Base-by-base conservation (phyloP, 306 rosid species). In the Medicago arabica region DNA sequence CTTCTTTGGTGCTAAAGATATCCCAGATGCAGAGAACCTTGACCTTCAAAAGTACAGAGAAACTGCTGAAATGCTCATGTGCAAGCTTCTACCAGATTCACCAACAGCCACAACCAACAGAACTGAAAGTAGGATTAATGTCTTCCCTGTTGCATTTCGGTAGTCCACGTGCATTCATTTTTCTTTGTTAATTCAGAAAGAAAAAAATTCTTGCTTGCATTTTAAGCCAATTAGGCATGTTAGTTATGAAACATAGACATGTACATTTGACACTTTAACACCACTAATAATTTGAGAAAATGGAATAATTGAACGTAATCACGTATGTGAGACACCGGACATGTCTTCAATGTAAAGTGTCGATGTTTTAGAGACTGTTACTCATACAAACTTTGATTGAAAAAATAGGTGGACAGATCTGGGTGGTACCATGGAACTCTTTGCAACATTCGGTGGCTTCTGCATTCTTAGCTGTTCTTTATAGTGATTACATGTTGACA, bases 21-120 rank as follows among this genome's bases (percentile, higher is more conserved):
- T 78, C 21, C 58, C 92, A 39, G 11, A 47, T 44, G 74, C 2
- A 12, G 91, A 91, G 77, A 85, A 86, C 59, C 76, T 91, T 69
- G 90, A 82, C 70, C 92, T 91, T 60, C 94, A 91, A 53, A 65
- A 80, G 86, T 91, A 91, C 74, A 85, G 88, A 63, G 82, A 87
- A 84, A 60, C 88, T 8, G 85, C 92, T 19, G 94, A 89, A 85
- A 74, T 75, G 15, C 46, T 87, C 46, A 80, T 89, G 71, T 89
- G 97, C 82, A 69, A 60, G 28, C 87, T 89, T 67, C 78, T 91
- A 10, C 92, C 90, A 8, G 86, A 89, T 82, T 91, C 97, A 12
- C 97, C 90, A 63, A 85, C 85, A 18, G 81, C 89, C 75, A 81
- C 89, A 64, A 34, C 89, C 70, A 80, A 76, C 79, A 80, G 92